A percentile compares a stretch with the other conserved stretches of the same genome.
Evolutionary conservation across 345 rosid genomes (phyloP).

Genomic region (Populus simonii): DNA sequence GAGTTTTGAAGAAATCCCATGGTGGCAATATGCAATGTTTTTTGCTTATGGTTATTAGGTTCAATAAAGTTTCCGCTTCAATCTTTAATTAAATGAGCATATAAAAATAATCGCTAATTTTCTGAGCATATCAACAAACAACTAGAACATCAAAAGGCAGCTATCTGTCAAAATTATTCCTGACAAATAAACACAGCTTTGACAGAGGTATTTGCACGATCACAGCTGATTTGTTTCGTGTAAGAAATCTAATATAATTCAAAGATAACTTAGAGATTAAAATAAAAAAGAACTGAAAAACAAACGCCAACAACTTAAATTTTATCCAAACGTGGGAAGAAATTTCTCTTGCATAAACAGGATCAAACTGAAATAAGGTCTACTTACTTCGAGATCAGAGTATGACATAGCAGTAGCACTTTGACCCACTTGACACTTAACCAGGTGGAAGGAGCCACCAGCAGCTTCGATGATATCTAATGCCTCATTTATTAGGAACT

Average conservation of each 20-base stretch:
- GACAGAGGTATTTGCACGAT: background rate
- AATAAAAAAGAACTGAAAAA: background rate
- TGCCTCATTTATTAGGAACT: conserved; percentile 91
- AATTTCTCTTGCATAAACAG: background rate
- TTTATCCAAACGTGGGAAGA: background rate
- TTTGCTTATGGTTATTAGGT: background rate
- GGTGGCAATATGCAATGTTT: background rate
- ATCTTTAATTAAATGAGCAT: background rate
- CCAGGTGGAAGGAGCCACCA: conserved; percentile 86
- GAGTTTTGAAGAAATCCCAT: background rate
- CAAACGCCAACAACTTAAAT: background rate
- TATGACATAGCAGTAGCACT: conserved; percentile 58
- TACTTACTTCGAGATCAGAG: conserved; percentile 87
- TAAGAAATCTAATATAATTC: background rate
- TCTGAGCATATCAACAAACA: background rate
- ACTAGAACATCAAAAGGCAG: background rate
- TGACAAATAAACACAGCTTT: background rate
- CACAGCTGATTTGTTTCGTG: background rate
- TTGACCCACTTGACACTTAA: conserved; percentile 86
- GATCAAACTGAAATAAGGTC: conserved; percentile 2
- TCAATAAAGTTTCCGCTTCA: background rate
- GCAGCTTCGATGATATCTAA: conserved; percentile 84
- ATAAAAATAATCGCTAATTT: background rate
- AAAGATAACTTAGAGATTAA: background rate
- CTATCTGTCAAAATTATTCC: conserved; percentile 1